Conservation (phyloP, 192 early-diverging fungal genomes). For the Coemansia guatemalensis region DNA sequence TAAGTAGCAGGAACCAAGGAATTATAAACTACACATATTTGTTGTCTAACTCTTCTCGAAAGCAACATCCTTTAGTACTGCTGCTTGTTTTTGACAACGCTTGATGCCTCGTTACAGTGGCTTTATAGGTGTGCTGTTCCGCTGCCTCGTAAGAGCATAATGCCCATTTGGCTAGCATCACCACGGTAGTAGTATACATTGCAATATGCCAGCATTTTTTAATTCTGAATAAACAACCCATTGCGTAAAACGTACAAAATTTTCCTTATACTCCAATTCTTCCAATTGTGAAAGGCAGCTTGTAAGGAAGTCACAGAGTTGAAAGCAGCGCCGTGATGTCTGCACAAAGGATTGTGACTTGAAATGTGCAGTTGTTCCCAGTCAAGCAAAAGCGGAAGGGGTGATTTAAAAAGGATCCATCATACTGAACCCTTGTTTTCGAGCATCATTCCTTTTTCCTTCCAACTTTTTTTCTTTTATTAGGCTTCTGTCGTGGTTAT, state of each 20-base stretch:
- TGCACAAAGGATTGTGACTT: neutral
- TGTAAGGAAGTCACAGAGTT: neutral
- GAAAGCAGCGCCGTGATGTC: neutral
- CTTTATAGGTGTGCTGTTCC: no score
- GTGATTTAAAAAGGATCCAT: neutral
- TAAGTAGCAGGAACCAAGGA: no score
- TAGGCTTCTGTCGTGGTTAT: neutral
- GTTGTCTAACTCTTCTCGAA: no score
- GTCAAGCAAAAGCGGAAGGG: neutral
- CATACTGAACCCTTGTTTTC: neutral
- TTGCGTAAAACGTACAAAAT: neutral
- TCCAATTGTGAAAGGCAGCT: neutral
- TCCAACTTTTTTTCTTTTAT: neutral
- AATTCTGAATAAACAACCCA: neutral
- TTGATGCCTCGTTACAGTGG: no score
- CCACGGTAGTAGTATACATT: no score
- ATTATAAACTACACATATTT: no score
- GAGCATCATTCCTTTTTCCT: neutral
- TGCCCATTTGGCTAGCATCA: no score
- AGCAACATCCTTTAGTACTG: no score
- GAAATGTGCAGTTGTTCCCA: neutral
- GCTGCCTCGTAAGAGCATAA: no score
- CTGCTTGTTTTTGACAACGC: no score
- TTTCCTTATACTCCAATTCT: neutral
- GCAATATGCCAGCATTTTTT: neutral